Percentiles rank a stretch among this genome's conserved stretches.
Conservation (phyloP, 805 yeast species). For the Yamadazyma insecticola region DNA sequence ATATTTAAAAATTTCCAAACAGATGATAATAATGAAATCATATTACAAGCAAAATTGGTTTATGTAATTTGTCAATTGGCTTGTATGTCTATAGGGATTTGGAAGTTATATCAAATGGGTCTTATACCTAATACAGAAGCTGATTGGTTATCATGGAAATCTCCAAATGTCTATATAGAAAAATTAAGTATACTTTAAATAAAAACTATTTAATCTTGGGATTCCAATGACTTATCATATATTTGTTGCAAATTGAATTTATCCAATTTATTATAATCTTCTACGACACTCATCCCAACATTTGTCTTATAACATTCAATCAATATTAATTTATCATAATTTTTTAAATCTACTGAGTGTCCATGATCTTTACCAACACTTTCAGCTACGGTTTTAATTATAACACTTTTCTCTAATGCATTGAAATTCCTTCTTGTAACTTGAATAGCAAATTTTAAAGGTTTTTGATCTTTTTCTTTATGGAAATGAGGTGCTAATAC, state of each 20-base stretch:
- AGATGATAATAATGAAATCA: constrained; percentile 26
- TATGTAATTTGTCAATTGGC: constrained; percentile 42
- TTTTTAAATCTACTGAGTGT: constrained; percentile 76
- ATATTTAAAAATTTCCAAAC: constrained; percentile 50
- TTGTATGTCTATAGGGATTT: constrained; percentile 69
- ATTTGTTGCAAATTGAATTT: constrained; percentile 82
- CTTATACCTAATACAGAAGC: constrained; percentile 80
- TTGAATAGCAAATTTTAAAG: constrained; percentile 70
- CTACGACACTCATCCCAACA: constrained; percentile 82
- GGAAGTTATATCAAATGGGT: constrained; percentile 86
- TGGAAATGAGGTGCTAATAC: constrained; percentile 73
- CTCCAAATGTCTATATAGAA: no score
- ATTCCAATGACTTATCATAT: no score
- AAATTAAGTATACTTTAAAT: no score
- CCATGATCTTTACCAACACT: constrained; percentile 65
- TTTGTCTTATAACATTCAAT: constrained; percentile 88
- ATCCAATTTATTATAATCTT: constrained; percentile 54
- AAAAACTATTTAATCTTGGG: no score
- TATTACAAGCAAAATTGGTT: constrained; percentile 21
- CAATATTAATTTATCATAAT: constrained; percentile 71
- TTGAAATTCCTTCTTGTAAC: constrained; percentile 76
- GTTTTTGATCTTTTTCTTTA: constrained; percentile 31
- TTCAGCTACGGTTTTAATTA: constrained; percentile 68
- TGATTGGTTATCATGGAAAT: constrained; percentile 92
- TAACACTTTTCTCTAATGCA: constrained; percentile 63